Conservation (phyloP, 2,329 filamentous ascomycete species). For the Orbilia brochopaga region DNA sequence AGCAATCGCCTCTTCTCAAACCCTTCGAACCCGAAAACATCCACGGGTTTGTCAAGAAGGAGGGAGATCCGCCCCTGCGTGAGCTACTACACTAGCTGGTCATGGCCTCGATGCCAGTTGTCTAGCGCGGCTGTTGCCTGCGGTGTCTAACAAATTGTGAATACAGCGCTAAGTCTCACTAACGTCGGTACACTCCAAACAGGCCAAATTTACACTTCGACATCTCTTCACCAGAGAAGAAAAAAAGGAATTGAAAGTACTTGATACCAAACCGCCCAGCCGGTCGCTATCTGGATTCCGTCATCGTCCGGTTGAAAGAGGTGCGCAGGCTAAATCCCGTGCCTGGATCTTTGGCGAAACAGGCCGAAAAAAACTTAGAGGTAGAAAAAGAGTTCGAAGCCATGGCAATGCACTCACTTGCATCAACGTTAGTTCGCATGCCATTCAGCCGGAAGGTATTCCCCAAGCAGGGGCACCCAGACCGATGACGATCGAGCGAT, state of each 20-base stretch:
- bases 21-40: not conserved
- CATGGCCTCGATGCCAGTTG: not conserved
- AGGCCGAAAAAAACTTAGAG: not conserved
- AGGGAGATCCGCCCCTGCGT: too few relatives aligned
- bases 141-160: not conserved
- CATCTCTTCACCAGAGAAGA: too few relatives aligned
- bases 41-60: too few relatives aligned
- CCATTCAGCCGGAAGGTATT: too few relatives aligned
- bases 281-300: not conserved
- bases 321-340: conserved; percentile 3
- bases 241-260: too few relatives aligned
- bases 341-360: conserved; percentile 3
- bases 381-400: not conserved
- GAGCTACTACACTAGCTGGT: not conserved
- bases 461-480: not conserved
- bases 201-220: not conserved
- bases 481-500: not conserved
- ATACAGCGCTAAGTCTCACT: too few relatives aligned
- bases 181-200: too few relatives aligned
- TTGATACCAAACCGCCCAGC: too few relatives aligned
- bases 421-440: too few relatives aligned
- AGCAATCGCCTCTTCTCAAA: not conserved
- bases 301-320: conserved; percentile 1
- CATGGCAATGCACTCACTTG: too few relatives aligned
- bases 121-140: conserved; percentile 2